Percentiles rank a stretch among this genome's conserved stretches.
phyloP scores from a whole-genome alignment of 2,329 filamentous ascomycete genomes.

The Gnomoniopsis smithogilvyi region DNA sequence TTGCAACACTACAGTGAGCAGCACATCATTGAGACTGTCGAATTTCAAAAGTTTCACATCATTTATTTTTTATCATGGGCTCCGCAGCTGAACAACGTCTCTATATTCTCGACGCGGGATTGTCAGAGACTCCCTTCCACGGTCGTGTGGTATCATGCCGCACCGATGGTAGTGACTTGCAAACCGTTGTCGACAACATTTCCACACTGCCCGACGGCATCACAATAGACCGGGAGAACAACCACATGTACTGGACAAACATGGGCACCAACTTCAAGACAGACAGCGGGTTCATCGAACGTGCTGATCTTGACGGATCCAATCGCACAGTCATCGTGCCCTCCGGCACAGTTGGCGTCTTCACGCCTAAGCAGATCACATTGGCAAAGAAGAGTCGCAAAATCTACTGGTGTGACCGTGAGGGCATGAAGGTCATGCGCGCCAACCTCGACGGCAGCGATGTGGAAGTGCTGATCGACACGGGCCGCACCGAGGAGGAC shows the following conservation, averaged over 20 bases:
- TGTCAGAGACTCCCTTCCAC: conserved; percentile 18
- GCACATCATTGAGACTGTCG: no score
- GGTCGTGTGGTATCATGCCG: conserved; percentile 22
- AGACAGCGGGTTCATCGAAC: conserved; percentile 34
- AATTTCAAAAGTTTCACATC: no score
- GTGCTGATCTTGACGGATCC: conserved; percentile 45
- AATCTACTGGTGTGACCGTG: conserved; percentile 42
- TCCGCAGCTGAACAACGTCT: conserved; percentile 16
- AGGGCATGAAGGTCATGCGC: conserved; percentile 38
- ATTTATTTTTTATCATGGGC: conserved; percentile 6
- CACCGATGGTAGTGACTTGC: conserved; percentile 20
- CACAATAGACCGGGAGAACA: conserved; percentile 28
- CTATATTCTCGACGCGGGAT: conserved; percentile 28
- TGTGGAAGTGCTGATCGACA: conserved; percentile 35
- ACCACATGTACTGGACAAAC: conserved; percentile 46
- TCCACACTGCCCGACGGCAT: conserved; percentile 41
- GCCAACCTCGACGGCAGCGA: conserved; percentile 36
- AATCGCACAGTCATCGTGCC: conserved; percentile 41
- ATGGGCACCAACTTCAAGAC: conserved; percentile 40
- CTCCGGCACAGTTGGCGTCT: conserved; percentile 31
- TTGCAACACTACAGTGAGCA: background rate
- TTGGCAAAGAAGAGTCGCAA: conserved; percentile 27
- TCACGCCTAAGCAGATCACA: conserved; percentile 48
- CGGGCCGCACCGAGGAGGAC: conserved; percentile 15
- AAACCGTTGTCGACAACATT: conserved; percentile 24